These are phyloP conservation scores for Balansia obtecta DNA, from an alignment of 2,329 filamentous ascomycete genomes.

Conservation along the genomic window DNA sequence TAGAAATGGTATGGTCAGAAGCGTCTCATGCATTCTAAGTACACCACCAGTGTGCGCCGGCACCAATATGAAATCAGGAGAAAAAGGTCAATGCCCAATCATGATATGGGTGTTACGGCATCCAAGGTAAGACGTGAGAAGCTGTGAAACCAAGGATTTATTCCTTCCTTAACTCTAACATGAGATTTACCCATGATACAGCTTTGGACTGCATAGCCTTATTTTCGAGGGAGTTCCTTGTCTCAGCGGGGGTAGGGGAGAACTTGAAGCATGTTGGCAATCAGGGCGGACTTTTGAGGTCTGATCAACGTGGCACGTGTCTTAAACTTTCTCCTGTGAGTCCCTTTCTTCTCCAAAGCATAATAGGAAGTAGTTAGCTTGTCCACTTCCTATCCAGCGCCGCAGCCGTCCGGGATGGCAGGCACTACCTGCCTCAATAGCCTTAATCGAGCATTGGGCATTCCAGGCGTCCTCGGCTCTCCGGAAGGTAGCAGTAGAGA, in stretches of 20 bases:
- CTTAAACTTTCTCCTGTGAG: background rate
- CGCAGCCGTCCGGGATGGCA: conserved; percentile 1
- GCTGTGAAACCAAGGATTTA: background rate
- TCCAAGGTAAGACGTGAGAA: background rate
- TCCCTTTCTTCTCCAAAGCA: background rate
- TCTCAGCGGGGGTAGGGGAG: background rate
- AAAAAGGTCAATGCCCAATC: conserved; percentile 9
- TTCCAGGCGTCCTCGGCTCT: background rate
- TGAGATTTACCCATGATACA: background rate
- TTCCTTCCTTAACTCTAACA: background rate
- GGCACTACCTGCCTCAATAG: background rate
- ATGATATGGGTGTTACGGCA: conserved; percentile 4
- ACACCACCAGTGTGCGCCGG: conserved; percentile 1
- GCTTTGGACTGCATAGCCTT: background rate
- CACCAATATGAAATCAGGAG: conserved; percentile 2
- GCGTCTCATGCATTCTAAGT: conserved; percentile 4
- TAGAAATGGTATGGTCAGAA: conserved; percentile 4
- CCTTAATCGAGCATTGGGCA: background rate
- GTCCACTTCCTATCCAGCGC: conserved; percentile 1
- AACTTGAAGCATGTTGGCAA: conserved; percentile 1
- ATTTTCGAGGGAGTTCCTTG: background rate
- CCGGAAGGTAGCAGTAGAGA: conserved; percentile 14
- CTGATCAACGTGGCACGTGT: conserved; percentile 22
- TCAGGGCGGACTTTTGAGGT: conserved; percentile 6
- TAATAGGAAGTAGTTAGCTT: background rate